Conservation (phyloP, 441 rosid genomes). For the Theobroma grandiflorum region DNA sequence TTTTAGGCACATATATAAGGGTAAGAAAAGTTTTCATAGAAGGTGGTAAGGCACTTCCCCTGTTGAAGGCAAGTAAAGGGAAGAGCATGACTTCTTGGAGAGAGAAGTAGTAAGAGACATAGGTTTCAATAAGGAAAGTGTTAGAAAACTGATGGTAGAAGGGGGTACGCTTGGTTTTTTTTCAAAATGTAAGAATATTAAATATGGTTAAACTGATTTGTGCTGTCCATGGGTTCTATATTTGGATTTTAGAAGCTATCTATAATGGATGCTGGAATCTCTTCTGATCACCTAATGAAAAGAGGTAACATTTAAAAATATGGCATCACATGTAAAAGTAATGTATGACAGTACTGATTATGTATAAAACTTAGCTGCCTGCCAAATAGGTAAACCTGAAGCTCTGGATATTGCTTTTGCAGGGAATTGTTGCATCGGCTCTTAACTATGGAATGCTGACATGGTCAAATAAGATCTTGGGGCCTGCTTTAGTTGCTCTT, state of each 20-base stretch:
- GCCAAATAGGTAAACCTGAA: neutral
- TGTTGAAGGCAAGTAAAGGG: neutral
- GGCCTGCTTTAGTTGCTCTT: slow-evolving; percentile 95
- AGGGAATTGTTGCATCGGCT: slow-evolving; percentile 93
- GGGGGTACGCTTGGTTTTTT: neutral
- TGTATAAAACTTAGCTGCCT: neutral
- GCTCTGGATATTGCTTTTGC: slow-evolving; percentile 22
- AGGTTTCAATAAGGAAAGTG: neutral
- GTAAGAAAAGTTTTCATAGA: neutral
- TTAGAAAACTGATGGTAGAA: slow-evolving; percentile 10
- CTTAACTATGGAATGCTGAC: slow-evolving; percentile 86
- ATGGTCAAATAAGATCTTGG: slow-evolving; percentile 96
- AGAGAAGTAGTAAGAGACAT: neutral
- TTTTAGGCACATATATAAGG: neutral
- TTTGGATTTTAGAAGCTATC: slow-evolving; percentile 7
- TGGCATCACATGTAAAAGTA: neutral
- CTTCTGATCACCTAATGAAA: neutral
- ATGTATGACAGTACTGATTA: neutral
- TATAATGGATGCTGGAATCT: slow-evolving; percentile 3
- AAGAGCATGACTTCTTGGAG: neutral
- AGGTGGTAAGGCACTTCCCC: slow-evolving; percentile 8
- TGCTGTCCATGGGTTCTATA: neutral
- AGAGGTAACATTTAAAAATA: neutral
- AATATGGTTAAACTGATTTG: slow-evolving; percentile 2
- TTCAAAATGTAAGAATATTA: neutral